These are phyloP conservation scores for Coemansia pectinata DNA, from an alignment of 192 early-diverging fungal genomes.

Conservation along the genomic window DNA sequence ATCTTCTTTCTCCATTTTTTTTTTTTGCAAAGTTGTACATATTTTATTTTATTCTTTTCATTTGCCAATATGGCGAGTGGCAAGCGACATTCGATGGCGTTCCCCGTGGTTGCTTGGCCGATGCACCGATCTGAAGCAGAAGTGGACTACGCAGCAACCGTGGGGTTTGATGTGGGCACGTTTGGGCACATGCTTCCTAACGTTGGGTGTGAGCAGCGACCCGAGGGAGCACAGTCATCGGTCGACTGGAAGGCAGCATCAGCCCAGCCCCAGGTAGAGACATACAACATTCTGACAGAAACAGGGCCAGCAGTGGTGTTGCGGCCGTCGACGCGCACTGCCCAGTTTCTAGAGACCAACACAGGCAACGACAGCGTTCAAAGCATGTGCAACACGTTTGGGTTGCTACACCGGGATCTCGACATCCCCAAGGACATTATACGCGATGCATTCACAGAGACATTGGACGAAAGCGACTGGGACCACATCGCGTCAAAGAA, in stretches of 20 bases:
- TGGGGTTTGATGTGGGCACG: conserved; percentile 10
- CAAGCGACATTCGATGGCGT: conserved; percentile 9
- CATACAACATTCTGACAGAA: conserved; percentile 7
- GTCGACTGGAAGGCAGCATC: conserved; percentile 27
- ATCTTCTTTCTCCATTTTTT: too few relatives aligned
- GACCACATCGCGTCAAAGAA: conserved; percentile 6
- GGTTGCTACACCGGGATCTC: conserved; percentile 12
- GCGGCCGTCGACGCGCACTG: conserved; percentile 34
- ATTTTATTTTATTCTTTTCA: not conserved
- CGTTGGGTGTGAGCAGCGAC: not conserved
- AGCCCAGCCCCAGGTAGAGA: not conserved
- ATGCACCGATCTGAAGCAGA: conserved; percentile 24
- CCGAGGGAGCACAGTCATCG: not conserved
- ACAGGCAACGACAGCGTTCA: not conserved
- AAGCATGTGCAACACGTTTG: conserved; percentile 21
- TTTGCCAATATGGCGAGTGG: not conserved
- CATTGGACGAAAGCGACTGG: conserved; percentile 10
- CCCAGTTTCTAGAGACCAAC: conserved; percentile 27
- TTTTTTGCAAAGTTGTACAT: not conserved
- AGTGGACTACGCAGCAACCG: conserved; percentile 11
- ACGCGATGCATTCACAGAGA: conserved; percentile 15
- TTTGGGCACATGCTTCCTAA: conserved; percentile 24
- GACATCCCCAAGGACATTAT: conserved; percentile 27
- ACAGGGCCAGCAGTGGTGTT: conserved; percentile 10
- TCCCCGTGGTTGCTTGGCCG: conserved; percentile 41